These are phyloP conservation scores for Hypoxylon sp. DNA, from an alignment of 2,329 filamentous ascomycete genomes.

Conservation along the genomic window DNA sequence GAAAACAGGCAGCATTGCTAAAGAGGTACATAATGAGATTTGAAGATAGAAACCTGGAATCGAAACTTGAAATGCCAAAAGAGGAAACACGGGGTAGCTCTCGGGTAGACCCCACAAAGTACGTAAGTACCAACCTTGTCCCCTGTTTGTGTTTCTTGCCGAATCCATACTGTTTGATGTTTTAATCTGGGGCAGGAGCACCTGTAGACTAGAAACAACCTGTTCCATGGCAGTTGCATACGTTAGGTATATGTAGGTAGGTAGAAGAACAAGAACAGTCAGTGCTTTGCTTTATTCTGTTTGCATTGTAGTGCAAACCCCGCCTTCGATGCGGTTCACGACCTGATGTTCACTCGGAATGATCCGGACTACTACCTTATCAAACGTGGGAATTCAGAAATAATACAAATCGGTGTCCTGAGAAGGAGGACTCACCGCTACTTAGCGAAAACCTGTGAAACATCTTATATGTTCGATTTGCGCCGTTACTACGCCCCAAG, in stretches of 20 bases:
- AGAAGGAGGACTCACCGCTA: slow-evolving; percentile 38
- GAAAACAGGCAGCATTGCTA: slow-evolving; percentile 7
- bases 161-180: slow-evolving; percentile 2
- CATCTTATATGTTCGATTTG: not conserved
- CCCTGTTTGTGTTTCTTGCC: slow-evolving; percentile 4
- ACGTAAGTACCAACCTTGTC: slow-evolving; percentile 4
- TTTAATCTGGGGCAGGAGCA: slow-evolving; percentile 13
- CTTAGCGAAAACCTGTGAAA: slow-evolving; percentile 8
- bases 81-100: slow-evolving; percentile 43
- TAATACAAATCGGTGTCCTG: slow-evolving; percentile 13
- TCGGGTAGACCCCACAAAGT: slow-evolving; percentile 17
- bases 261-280: not conserved
- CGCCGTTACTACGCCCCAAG: not conserved
- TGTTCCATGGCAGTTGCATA: slow-evolving; percentile 3
- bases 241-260: too few relatives aligned
- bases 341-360: slow-evolving; percentile 13
- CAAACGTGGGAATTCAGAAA: slow-evolving; percentile 35
- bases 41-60: slow-evolving; percentile 20
- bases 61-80: slow-evolving; percentile 23
- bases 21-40: slow-evolving; percentile 8
- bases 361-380: slow-evolving; percentile 25
- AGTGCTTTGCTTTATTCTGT: not conserved
- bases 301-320: slow-evolving; percentile 14
- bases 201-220: not conserved
- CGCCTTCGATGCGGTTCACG: slow-evolving; percentile 5